Base-by-base conservation (phyloP, 2,329 filamentous ascomycete genomes). In the Plenodomus tracheiphilus region DNA sequence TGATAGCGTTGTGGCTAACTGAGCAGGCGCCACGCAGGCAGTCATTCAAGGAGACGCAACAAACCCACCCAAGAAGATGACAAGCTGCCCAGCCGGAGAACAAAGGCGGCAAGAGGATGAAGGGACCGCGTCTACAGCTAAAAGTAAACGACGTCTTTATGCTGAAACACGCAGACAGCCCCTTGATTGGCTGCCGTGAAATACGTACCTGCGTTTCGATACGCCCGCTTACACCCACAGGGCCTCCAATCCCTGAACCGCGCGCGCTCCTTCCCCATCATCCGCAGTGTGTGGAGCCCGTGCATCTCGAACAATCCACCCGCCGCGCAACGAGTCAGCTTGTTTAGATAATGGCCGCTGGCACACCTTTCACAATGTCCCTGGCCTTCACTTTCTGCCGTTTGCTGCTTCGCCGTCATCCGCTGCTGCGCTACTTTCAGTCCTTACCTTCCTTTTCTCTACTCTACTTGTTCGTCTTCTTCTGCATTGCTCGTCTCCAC, bases 141-240 rank as follows among this genome's bases (percentile, higher is more conserved):
- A 32, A 32, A 11, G 8, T 6, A 10, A 25, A 10, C 22, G 10
- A 25, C 10, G 22, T 25, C 22, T 10, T 25, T 15, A 16, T 7
- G 25, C 17, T 63, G 59, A 63, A 63, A 63, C 60, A 53, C 10
- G 51, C 11, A 5, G 35, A 16, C 46, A 41, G 32, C 18, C n/a
- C 15, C 32, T 17, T 46, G 48, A 63, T 64, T 66, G 60, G 60
- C 44, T 40, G 19, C 5, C 25, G 22, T n/a, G 15, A 11, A 21
- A 22, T 52, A 34, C 35, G 51, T 58, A 51, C 53, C 48, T 55
- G 49, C 43, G 55, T 61, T 60, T 62, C 51, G 59, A 66, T 65
- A 65, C 64, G 20, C 43, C 49, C 40, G 46, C 54, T 55, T 48
- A 34, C 28, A 52, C 49, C 20, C 7, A 38, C 49, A 8, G 21